Evolutionary conservation across 768 basidiomycete species (phyloP), one percentile per base, ranked within the genome.

Genomic region (Serendipita indica): DNA sequence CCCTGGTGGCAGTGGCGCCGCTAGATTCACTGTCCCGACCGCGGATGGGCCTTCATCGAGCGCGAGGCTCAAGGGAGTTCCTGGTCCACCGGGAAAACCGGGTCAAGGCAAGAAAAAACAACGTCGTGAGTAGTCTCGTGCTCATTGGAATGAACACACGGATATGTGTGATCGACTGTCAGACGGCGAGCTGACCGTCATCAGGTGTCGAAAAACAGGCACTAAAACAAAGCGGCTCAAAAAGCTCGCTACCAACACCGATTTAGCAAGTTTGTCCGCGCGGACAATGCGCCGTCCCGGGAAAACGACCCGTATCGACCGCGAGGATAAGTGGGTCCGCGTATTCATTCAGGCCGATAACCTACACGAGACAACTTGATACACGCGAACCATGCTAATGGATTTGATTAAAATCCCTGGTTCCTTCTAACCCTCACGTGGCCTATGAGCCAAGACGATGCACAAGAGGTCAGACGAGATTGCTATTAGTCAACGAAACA

Each of bases 181-280:
- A 25, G 18, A 5, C 5, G 5, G 7, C n/a, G 7, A n/a, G 18
- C 18, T 18, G 5, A 7, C 41, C 30, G 20, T 33, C 25, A 28
- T 54, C 32, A 54, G 49, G 49, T 10, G 32, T 54, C 25, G 49
- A 54, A 54, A 54, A 54, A 28, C 49, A 54, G 30, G 49, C 49
- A 30, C 32, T 54, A 16, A 54, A 54, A 18, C 49, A 54, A 33
- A 28, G 49, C 10, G 10, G 22, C 10, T 27, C 49, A n/a, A 18
- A 54, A 43, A 43, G 41, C 27, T 43, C 41, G 41, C 41, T 43
- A 7, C n/a, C 41, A n/a, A 43, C 41, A 18, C 41, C 41, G 7
- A n/a, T 43, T 7, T 43, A n/a, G n/a, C n/a, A n/a, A n/a, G n/a
- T n/a, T n/a, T n/a, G n/a, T n/a, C n/a, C n/a, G n/a, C n/a, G n/a